These are phyloP conservation scores for Ogataea saltuana DNA, from an alignment of 805 yeast genomes.

Conservation along the genomic window DNA sequence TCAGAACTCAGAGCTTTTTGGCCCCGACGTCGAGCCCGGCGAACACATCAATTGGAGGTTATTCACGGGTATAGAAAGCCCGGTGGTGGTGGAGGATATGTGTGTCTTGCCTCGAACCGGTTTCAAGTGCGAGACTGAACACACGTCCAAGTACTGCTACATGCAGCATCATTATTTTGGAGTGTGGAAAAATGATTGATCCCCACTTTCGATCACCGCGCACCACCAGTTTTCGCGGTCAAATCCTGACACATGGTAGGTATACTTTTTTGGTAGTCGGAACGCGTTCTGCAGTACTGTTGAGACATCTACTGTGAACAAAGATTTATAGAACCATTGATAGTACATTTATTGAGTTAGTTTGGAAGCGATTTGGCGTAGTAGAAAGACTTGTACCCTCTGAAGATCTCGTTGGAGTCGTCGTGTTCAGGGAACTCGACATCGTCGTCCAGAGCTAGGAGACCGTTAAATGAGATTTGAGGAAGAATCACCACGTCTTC, in stretches of 20 bases:
- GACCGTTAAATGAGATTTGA: slow-evolving; percentile 21
- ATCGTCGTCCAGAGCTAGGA: slow-evolving; percentile 6
- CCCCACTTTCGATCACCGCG: too few species aligned
- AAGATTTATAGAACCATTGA: too few species aligned
- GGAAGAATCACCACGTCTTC: slow-evolving; percentile 22
- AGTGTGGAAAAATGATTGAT: slow-evolving; percentile 21
- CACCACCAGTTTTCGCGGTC: too few species aligned
- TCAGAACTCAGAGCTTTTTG: slow-evolving; percentile 12
- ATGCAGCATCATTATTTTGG: slow-evolving; percentile 21
- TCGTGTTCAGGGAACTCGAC: slow-evolving; percentile 7
- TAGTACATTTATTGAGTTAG: too few species aligned
- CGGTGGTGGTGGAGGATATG: slow-evolving; percentile 22
- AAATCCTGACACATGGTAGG: too few species aligned
- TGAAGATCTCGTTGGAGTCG: too few species aligned
- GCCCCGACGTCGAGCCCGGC: slow-evolving; percentile 14
- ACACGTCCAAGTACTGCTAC: slow-evolving; percentile 28
- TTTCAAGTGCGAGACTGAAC: slow-evolving; percentile 21
- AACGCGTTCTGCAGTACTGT: too few species aligned
- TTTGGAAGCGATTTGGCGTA: background rate
- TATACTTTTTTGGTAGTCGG: too few species aligned
- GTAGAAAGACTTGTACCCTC: slow-evolving; percentile 18
- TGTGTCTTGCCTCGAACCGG: slow-evolving; percentile 18
- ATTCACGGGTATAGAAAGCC: slow-evolving; percentile 22
- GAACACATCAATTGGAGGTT: slow-evolving; percentile 18
- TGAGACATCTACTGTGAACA: too few species aligned